Percentiles rank a stretch among this genome's conserved stretches.
Conservation (phyloP, 345 rosid genomes). For the Salix exigua region DNA sequence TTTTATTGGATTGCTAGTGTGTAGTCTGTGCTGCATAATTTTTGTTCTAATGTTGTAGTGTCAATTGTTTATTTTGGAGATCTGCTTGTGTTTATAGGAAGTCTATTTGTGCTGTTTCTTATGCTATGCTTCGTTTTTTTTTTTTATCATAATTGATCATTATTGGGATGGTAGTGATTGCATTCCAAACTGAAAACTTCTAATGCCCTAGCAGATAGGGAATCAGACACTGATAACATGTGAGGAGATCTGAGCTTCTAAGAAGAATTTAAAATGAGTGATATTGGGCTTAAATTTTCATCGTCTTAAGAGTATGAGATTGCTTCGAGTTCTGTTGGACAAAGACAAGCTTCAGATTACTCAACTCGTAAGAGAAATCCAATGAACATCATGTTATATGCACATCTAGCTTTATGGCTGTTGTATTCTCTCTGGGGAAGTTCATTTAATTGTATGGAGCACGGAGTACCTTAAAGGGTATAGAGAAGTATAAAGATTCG, state of each 20-base stretch:
- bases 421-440: neutral
- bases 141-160: conserved; percentile 2
- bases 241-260: conserved; percentile 3
- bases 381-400: neutral
- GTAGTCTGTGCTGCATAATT: conserved; percentile 3
- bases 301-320: neutral
- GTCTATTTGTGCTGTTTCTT: conserved; percentile 9
- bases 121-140: neutral
- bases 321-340: neutral
- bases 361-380: neutral
- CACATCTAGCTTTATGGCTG: neutral
- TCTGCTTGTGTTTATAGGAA: conserved; percentile 34
- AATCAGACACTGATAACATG: conserved; percentile 1
- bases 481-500: neutral
- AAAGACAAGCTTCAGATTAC: neutral
- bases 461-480: neutral
- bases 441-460: neutral
- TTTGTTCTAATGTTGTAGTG: conserved; percentile 7
- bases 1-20: conserved; percentile 17
- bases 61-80: conserved; percentile 27
- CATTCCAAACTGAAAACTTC: conserved; percentile 11
- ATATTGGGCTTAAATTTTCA: neutral
- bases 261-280: conserved; percentile 5
- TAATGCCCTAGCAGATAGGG: conserved; percentile 1
- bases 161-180: conserved; percentile 3